phyloP scores from a whole-genome alignment of 2,329 filamentous ascomycete genomes.

The Xylaria sp. region DNA sequence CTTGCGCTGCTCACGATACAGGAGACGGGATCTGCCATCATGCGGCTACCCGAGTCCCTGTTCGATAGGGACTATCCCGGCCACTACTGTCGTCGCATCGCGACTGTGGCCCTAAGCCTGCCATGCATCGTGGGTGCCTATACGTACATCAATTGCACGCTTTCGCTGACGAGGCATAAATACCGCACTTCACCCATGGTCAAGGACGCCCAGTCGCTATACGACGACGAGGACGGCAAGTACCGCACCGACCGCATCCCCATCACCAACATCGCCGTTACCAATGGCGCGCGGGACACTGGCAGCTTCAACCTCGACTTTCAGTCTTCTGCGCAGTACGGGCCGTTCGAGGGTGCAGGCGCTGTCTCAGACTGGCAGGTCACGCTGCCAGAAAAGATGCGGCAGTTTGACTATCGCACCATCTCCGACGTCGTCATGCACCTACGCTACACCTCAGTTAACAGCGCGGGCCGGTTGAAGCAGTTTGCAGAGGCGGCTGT shows the following conservation, averaged over 20 bases:
- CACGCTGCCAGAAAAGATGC: background rate
- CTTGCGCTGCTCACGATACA: too few relatives aligned
- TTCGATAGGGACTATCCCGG: slow-evolving; percentile 26
- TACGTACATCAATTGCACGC: slow-evolving; percentile 1
- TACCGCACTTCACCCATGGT: background rate
- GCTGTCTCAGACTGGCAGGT: slow-evolving; percentile 5
- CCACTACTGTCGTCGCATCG: slow-evolving; percentile 28
- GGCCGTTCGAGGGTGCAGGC: slow-evolving; percentile 15
- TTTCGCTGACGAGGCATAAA: background rate
- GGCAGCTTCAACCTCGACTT: background rate
- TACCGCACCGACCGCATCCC: slow-evolving; percentile 12
- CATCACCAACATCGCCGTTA: slow-evolving; percentile 10
- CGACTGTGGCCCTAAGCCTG: background rate
- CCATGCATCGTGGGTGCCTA: slow-evolving; percentile 16
- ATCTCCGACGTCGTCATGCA: slow-evolving; percentile 26
- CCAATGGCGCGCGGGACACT: too few relatives aligned
- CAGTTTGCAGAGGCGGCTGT: too few relatives aligned
- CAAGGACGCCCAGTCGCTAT: too few relatives aligned
- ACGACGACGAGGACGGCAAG: background rate
- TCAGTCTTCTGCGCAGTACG: too few relatives aligned
- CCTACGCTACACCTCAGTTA: slow-evolving; percentile 30
- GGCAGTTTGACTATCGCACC: slow-evolving; percentile 22
- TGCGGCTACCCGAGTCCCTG: too few relatives aligned
- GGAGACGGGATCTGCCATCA: too few relatives aligned
- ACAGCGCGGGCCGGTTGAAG: background rate